Evolutionary conservation across 2,329 filamentous ascomycete species (phyloP), one percentile per base, ranked within the genome.

Genomic region (Fusarium falciforme): DNA sequence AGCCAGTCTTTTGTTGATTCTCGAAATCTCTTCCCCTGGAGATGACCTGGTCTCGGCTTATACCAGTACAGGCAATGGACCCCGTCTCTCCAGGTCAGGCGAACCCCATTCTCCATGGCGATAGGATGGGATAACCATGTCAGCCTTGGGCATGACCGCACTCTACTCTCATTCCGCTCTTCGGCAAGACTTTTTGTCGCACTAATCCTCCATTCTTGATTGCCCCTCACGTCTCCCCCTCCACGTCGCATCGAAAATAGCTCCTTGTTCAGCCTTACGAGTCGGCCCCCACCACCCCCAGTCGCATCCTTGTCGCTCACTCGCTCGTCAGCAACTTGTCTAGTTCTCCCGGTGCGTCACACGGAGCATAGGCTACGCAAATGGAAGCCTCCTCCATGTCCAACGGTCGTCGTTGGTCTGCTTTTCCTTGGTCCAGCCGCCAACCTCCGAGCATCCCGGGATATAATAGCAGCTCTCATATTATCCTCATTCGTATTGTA

Each of bases 231-330:
- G 22, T 27, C 40, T 44, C 20, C 25, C 61, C 61, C 36, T 42
- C 49, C 29, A 54, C 47, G 47, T 54, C 47, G 47, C 49, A 55
- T 66, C 68, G 52, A 74, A 71, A 74, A 72, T 71, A 69, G 68
- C 66, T 75, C 66, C 73, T 70, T 78, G 75, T 78, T 78, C 76
- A 78, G 76, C 76, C 76, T 78, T 78, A 78, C 76, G 73, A 69
- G 72, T 52, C 29, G 64, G 66, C 71, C 61, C 76, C 70, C 75
- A 76, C 75, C 64, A 72, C 70, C 66, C 47, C 65, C 58, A 35
- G 69, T 66, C 64, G 8, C 17, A 68, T 73, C 76, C 76, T 74
- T 70, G 76, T 70, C 68, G 54, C 49, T 33, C 20, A 58, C 55
- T 58, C 20, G 55, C 55, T 61, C 63, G 66, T 71, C 65, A 73